These are phyloP conservation scores for Candida ovalis DNA, from an alignment of 805 yeast species.

Conservation along the genomic window DNA sequence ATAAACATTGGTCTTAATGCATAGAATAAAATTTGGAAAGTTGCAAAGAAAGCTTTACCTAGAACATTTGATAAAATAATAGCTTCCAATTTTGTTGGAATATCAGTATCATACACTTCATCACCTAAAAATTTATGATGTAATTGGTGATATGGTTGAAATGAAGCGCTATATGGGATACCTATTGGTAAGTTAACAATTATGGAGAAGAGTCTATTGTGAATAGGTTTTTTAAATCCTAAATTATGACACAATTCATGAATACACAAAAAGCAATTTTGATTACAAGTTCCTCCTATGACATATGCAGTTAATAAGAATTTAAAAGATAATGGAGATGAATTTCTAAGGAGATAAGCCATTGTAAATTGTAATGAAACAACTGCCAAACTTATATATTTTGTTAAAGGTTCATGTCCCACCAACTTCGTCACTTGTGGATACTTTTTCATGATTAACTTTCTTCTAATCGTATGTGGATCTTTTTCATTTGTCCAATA, in stretches of 20 bases:
- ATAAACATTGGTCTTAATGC: slow-evolving; percentile 89
- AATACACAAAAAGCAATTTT: slow-evolving; percentile 79
- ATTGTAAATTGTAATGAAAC: slow-evolving; percentile 62
- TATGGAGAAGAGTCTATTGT: slow-evolving; percentile 74
- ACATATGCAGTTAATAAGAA: slow-evolving; percentile 66
- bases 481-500: slow-evolving; percentile 82
- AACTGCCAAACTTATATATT: slow-evolving; percentile 65
- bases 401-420: slow-evolving; percentile 85
- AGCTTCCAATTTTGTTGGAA: slow-evolving; percentile 81
- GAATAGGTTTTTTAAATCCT: slow-evolving; percentile 72
- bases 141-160: slow-evolving; percentile 86
- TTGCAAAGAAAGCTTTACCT: slow-evolving; percentile 88
- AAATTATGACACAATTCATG: slow-evolving; percentile 87
- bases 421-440: slow-evolving; percentile 78
- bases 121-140: slow-evolving; percentile 93
- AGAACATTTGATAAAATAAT: slow-evolving; percentile 65
- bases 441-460: slow-evolving; percentile 64
- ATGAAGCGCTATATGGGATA: slow-evolving; percentile 82
- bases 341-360: slow-evolving; percentile 60
- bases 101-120: slow-evolving; percentile 76
- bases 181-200: slow-evolving; percentile 84
- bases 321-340: slow-evolving; percentile 46
- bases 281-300: slow-evolving; percentile 83
- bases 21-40: slow-evolving; percentile 83
- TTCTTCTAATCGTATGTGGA: slow-evolving; percentile 75